A percentile compares a stretch with the other conserved stretches of the same genome.
Evolutionary conservation across 1,139 yeast genomes (phyloP).

Genomic region (Candida smagusa): DNA sequence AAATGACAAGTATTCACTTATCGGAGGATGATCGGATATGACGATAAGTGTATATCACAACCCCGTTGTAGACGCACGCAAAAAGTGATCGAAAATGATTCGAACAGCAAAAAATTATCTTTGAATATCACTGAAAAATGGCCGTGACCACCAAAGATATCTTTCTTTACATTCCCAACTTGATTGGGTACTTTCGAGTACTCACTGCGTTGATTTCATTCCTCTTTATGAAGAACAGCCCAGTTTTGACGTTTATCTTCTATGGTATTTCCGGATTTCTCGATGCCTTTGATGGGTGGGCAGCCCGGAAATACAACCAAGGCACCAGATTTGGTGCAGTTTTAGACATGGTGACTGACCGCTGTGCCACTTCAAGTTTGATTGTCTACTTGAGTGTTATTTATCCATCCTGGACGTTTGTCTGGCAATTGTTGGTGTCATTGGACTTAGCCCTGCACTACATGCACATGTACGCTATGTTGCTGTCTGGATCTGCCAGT

Average conservation of each 20-base stretch:
- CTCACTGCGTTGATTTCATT: conserved; percentile 78
- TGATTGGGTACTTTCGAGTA: conserved; percentile 86
- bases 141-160: conserved; percentile 46
- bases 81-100: not conserved
- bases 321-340: conserved; percentile 95
- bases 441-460: conserved; percentile 94
- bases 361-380: conserved; percentile 92
- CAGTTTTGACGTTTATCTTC: conserved; percentile 67
- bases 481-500: conserved; percentile 71
- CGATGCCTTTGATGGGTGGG: conserved; percentile 96
- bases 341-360: conserved; percentile 96
- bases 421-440: conserved; percentile 85
- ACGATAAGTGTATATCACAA: too few species aligned
- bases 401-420: conserved; percentile 61
- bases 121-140: not conserved
- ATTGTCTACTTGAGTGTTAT: conserved; percentile 80
- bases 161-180: conserved; percentile 79
- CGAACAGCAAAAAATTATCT: too few species aligned
- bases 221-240: conserved; percentile 78
- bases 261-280: conserved; percentile 87
- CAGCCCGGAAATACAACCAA: conserved; percentile 87
- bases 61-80: not conserved
- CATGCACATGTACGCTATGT: conserved; percentile 97
- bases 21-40: too few species aligned
- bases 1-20: too few species aligned